These are phyloP conservation scores for Draba incana DNA, from an alignment of 345 rosid genomes.

Conservation along the genomic window DNA sequence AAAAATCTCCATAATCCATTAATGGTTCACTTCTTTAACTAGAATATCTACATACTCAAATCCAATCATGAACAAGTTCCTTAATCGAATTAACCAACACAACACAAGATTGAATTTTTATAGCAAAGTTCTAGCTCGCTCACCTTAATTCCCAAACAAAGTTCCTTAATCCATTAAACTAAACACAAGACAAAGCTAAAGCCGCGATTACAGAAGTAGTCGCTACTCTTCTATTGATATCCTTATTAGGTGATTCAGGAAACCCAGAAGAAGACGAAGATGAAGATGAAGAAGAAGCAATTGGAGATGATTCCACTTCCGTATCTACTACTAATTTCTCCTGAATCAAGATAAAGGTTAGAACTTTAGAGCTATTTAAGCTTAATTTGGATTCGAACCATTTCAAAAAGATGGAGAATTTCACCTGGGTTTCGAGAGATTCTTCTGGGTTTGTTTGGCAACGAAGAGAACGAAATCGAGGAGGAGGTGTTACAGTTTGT, in stretches of 20 bases:
- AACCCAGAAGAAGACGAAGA: too few relatives aligned
- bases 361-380: too few relatives aligned
- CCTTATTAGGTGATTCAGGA: slow-evolving; percentile 66
- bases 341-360: slow-evolving; percentile 43
- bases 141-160: too few relatives aligned
- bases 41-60: too few relatives aligned
- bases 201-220: slow-evolving; percentile 56
- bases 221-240: slow-evolving; percentile 60
- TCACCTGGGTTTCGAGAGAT: slow-evolving; percentile 35
- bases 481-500: slow-evolving; percentile 19
- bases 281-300: slow-evolving; percentile 42
- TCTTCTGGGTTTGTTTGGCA: slow-evolving; percentile 41
- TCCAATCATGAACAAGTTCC: too few relatives aligned
- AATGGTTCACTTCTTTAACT: too few relatives aligned
- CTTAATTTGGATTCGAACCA: background rate
- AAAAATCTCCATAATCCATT: too few relatives aligned
- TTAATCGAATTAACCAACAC: too few relatives aligned
- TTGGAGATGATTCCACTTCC: slow-evolving; percentile 29
- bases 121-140: too few relatives aligned
- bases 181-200: slow-evolving; percentile 42
- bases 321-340: slow-evolving; percentile 53
- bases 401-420: background rate
- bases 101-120: too few relatives aligned
- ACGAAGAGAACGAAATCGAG: slow-evolving; percentile 33
- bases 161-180: too few relatives aligned